phyloP scores from a whole-genome alignment of 805 yeast genomes.

The Kazachstania kunashirensis region DNA sequence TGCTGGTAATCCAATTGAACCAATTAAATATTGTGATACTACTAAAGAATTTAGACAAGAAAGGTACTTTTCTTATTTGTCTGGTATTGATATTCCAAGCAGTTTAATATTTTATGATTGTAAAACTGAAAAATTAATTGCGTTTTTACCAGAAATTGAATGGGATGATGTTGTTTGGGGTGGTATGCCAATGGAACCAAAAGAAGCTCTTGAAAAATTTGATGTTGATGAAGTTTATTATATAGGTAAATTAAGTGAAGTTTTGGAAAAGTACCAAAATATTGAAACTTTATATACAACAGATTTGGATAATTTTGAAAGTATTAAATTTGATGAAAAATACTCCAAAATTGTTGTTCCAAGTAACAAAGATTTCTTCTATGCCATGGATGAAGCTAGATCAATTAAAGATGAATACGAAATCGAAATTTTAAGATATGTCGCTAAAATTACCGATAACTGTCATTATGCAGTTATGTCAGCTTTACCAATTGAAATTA shows the following conservation, averaged over 20 bases:
- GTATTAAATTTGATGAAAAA: not conserved
- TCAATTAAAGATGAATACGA: conserved; percentile 78
- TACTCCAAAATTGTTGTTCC: conserved; percentile 27
- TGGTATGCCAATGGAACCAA: conserved; percentile 66
- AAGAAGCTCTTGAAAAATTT: conserved; percentile 52
- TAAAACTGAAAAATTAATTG: conserved; percentile 43
- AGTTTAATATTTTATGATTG: conserved; percentile 55
- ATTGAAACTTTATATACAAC: conserved; percentile 36
- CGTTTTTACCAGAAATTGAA: conserved; percentile 78
- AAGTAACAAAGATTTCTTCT: conserved; percentile 42
- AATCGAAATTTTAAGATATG: conserved; percentile 63
- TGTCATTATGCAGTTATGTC: conserved; percentile 90
- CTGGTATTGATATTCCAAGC: conserved; percentile 79
- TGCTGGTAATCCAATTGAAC: conserved; percentile 49
- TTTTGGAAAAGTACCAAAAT: conserved; percentile 25
- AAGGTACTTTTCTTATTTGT: conserved; percentile 77
- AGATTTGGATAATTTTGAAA: conserved; percentile 41
- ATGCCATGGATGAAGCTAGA: conserved; percentile 82
- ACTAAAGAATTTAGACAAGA: conserved; percentile 75
- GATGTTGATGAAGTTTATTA: conserved; percentile 80
- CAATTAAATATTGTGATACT: conserved; percentile 72
- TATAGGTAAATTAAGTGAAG: conserved; percentile 38
- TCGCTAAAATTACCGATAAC: conserved; percentile 76
- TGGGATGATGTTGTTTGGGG: conserved; percentile 94
- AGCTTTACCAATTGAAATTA: conserved; percentile 75